Evolutionary conservation across 768 basidiomycete species (phyloP), one percentile per base, ranked within the genome.

Genomic region (Trametes maxima): DNA sequence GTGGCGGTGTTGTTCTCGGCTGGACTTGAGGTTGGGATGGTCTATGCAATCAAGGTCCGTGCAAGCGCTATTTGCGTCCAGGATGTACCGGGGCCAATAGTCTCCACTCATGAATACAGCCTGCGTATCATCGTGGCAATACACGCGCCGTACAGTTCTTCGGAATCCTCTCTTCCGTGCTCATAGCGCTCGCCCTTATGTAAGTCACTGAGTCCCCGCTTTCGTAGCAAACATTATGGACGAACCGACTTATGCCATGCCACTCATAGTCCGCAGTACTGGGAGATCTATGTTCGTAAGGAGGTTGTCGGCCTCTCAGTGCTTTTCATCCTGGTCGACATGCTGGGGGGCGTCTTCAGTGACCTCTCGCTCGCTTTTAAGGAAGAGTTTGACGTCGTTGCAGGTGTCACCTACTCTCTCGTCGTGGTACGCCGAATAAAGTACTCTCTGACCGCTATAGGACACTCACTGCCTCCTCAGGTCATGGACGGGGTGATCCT

Each of bases 301-400:
- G 80, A 85, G 63, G 86, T 88, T 49, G 67, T 82, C 28, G 91
- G 91, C 6, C 83, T 94, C 56, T 89, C 86, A 1, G 76, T 88
- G 45, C 33, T 77, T 4, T 92, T 92, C 74, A 85, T 93, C 75
- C 61, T 73, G 6, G 78, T 92, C 56, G 91, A 94, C 68, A 77
- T 86, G 56, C 69, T 84, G 13, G 91, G 90, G 28, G 85, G 82
- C 5, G 72, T 92, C 4, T 90, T 90, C 74, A 87, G 83, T 54
- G 78, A 83, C 60, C 75, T 90, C 8, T 88, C 87, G 24, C 78
- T 92, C 17, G 80, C 76, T 21, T 90, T 90, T 75, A 84, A 86
- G 65, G 70, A 73, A 6, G 68, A 80, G 13, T 85, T 91, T 59
- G 88, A 92, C 68, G 72, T 80, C 14, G 73, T 88, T 25, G 88